Percentiles rank a stretch among this genome's conserved stretches.
Evolutionary conservation across 768 basidiomycete genomes (phyloP).

Genomic region (Cubamyces lactineus): DNA sequence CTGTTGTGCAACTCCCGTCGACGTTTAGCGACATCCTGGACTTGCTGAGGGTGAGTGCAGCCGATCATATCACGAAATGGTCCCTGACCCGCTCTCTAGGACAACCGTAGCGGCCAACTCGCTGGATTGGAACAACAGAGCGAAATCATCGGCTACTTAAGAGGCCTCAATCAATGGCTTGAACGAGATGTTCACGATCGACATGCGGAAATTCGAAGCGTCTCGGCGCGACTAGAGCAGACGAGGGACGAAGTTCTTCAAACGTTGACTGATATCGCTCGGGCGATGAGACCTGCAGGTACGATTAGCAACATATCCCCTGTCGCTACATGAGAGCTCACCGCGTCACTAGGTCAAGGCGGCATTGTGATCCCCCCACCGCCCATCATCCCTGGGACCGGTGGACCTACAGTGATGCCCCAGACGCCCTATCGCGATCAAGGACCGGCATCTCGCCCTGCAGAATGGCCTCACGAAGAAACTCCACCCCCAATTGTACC

Average conservation of each 20-base stretch:
- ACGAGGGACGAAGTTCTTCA: conserved; percentile 37
- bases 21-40: conserved; percentile 69
- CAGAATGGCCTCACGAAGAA: conserved; percentile 1
- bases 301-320: neutral
- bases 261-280: conserved; percentile 16
- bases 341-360: too few species aligned
- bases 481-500: conserved; percentile 3
- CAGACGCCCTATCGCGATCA: neutral
- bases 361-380: neutral
- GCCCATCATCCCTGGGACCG: neutral
- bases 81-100: conserved; percentile 45
- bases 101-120: conserved; percentile 73
- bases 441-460: too few species aligned
- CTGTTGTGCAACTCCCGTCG: conserved; percentile 63
- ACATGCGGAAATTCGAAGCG: conserved; percentile 69
- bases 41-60: conserved; percentile 59
- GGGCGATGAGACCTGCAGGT: conserved; percentile 20
- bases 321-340: too few species aligned
- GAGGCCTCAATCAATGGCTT: conserved; percentile 77
- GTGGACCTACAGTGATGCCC: conserved; percentile 9
- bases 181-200: conserved; percentile 79
- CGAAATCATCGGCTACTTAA: conserved; percentile 80
- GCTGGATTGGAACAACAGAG: conserved; percentile 80
- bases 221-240: conserved; percentile 62
- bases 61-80: neutral